These are phyloP conservation scores for Chrysoporthe puriensis DNA, from an alignment of 2,329 filamentous ascomycete genomes.

Conservation along the genomic window DNA sequence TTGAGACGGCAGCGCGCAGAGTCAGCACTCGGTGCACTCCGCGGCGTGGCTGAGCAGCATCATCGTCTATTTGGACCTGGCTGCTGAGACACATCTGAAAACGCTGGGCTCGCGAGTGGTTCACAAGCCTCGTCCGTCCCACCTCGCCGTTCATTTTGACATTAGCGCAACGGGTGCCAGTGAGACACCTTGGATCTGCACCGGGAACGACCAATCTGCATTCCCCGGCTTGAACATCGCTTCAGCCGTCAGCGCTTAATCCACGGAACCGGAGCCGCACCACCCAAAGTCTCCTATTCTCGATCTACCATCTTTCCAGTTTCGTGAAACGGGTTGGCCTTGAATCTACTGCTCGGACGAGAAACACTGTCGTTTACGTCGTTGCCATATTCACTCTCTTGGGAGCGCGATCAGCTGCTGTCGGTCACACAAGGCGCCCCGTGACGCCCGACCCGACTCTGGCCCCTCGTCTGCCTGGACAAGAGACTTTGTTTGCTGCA, in stretches of 20 bases:
- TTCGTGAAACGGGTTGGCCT: neutral
- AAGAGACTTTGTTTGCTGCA: neutral
- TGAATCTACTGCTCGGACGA: neutral
- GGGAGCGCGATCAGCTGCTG: neutral
- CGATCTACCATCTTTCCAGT: neutral
- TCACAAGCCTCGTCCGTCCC: neutral
- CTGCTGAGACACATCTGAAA: neutral
- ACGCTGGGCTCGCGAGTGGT: slow-evolving; percentile 1
- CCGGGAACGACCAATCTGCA: slow-evolving; percentile 8
- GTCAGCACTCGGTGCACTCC: slow-evolving; percentile 12
- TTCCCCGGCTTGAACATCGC: slow-evolving; percentile 4
- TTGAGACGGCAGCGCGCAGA: neutral
- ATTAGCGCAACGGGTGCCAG: neutral
- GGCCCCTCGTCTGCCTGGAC: neutral
- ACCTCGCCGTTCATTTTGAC: neutral
- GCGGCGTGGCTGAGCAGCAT: slow-evolving; percentile 24
- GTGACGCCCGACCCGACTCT: neutral
- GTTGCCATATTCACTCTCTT: neutral
- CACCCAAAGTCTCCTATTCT: neutral
- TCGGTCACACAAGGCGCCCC: slow-evolving; percentile 3
- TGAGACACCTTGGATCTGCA: slow-evolving; percentile 1
- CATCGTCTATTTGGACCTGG: neutral
- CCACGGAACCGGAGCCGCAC: neutral
- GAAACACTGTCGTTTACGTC: slow-evolving; percentile 10
- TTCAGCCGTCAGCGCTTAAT: slow-evolving; percentile 13